These are phyloP conservation scores for Fusarium nanum DNA, from an alignment of 2,329 filamentous ascomycete species.

Conservation along the genomic window DNA sequence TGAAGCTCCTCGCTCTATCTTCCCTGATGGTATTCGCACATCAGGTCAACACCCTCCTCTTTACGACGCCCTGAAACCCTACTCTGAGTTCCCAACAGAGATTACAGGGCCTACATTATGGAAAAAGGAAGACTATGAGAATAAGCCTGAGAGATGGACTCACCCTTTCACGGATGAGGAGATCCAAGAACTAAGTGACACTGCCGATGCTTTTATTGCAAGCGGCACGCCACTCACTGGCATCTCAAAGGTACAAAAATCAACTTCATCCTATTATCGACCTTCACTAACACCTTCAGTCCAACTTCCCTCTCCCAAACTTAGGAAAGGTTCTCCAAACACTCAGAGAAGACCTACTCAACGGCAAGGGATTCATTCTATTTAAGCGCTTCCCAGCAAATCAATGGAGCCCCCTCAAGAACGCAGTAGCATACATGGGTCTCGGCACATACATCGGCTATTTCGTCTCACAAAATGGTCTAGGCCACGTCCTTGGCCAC, in stretches of 20 bases:
- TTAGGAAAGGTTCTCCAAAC: slow-evolving; percentile 52
- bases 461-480: slow-evolving; percentile 87
- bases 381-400: slow-evolving; percentile 86
- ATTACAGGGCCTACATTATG: slow-evolving; percentile 81
- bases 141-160: slow-evolving; percentile 77
- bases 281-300: slow-evolving; percentile 40
- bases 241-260: slow-evolving; percentile 58
- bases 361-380: slow-evolving; percentile 90
- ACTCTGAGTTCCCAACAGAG: slow-evolving; percentile 75
- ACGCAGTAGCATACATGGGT: slow-evolving; percentile 90
- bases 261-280: fast-evolving
- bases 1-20: slow-evolving; percentile 48
- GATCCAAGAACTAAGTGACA: slow-evolving; percentile 72
- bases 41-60: slow-evolving; percentile 80
- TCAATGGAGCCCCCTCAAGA: slow-evolving; percentile 82
- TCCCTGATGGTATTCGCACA: slow-evolving; percentile 63
- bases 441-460: slow-evolving; percentile 87
- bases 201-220: slow-evolving; percentile 76
- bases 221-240: slow-evolving; percentile 75
- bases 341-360: slow-evolving; percentile 63
- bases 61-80: slow-evolving; percentile 72
- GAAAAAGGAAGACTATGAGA: slow-evolving; percentile 73
- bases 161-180: slow-evolving; percentile 76
- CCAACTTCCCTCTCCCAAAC: slow-evolving; percentile 58
- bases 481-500: slow-evolving; percentile 87